Evolutionary conservation across 2,329 filamentous ascomycete species (phyloP).

Genomic region (Ilyonectria robusta): DNA sequence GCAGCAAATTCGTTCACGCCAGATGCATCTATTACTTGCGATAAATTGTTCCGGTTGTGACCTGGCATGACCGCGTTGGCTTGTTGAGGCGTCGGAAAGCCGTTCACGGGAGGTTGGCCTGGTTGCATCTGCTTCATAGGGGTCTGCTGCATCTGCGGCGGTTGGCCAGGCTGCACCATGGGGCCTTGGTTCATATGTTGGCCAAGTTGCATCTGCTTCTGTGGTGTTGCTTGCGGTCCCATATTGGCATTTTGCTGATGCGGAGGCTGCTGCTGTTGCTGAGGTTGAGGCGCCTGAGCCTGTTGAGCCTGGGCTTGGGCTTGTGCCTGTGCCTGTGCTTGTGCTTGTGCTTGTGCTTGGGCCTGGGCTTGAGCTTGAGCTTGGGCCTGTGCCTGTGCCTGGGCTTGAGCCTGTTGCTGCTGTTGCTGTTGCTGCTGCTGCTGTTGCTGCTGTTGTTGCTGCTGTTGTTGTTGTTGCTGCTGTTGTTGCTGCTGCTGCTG

Average conservation of each 20-base stretch:
- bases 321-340: slow-evolving; percentile 7
- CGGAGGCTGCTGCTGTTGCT: slow-evolving; percentile 51
- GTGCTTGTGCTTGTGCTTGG: slow-evolving; percentile 48
- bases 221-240: slow-evolving; percentile 46
- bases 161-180: slow-evolving; percentile 53
- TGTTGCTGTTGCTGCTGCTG: slow-evolving; percentile 49
- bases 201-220: slow-evolving; percentile 54
- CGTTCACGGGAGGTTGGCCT: slow-evolving; percentile 55
- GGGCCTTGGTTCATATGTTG: slow-evolving; percentile 53
- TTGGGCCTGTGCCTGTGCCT: neutral
- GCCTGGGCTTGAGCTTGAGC: slow-evolving; percentile 55
- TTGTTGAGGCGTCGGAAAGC: slow-evolving; percentile 49
- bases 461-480: slow-evolving; percentile 56
- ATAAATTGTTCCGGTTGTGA: slow-evolving; percentile 66
- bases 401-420: slow-evolving; percentile 35
- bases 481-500: slow-evolving; percentile 54
- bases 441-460: slow-evolving; percentile 50
- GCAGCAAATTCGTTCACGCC: slow-evolving; percentile 56
- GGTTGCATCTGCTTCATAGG: slow-evolving; percentile 62
- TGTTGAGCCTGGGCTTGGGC: slow-evolving; percentile 49
- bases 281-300: slow-evolving; percentile 41
- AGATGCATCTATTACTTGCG: slow-evolving; percentile 63
- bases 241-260: slow-evolving; percentile 40
- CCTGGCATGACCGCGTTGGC: slow-evolving; percentile 45
- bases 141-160: slow-evolving; percentile 50